Evolutionary conservation across 305 asterid species (phyloP).

Genomic region (Caryopteris hybrid): DNA sequence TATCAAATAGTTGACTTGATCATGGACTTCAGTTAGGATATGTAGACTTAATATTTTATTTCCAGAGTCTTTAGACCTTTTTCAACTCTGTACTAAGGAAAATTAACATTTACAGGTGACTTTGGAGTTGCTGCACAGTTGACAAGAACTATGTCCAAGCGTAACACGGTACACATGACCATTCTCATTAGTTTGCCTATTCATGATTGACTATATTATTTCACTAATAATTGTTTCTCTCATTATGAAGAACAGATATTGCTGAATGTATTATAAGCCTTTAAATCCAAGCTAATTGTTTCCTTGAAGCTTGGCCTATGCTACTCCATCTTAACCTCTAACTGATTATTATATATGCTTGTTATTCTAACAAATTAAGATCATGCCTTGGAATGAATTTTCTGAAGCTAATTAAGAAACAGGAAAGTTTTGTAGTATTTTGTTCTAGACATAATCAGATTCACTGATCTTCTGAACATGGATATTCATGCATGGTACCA

Average conservation of each 20-base stretch:
- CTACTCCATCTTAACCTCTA: background rate
- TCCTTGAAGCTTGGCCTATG: background rate
- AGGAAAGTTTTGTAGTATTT: background rate
- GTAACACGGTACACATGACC: conserved; percentile 68
- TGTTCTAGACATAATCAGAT: background rate
- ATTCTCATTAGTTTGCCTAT: conserved; percentile 11
- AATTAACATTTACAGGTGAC: conserved; percentile 63
- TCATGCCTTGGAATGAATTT: background rate
- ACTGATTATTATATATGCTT: background rate
- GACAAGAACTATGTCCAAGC: conserved; percentile 99
- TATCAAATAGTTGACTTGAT: conserved; percentile 9
- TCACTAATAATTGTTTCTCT: background rate
- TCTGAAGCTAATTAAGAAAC: background rate
- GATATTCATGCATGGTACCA: background rate
- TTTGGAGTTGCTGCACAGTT: conserved; percentile 99
- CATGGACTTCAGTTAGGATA: conserved; percentile 11
- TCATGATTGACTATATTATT: conserved; percentile 8
- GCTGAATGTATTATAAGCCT: background rate
- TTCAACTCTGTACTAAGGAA: conserved; percentile 11
- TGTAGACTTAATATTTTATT: conserved; percentile 7
- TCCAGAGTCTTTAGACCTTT: background rate
- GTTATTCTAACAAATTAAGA: background rate
- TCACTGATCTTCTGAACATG: background rate
- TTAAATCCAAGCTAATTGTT: background rate
- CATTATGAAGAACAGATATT: background rate